Base-by-base conservation (phyloP, 495 filamentous ascomycete species). In the Usnea hakonensis region DNA sequence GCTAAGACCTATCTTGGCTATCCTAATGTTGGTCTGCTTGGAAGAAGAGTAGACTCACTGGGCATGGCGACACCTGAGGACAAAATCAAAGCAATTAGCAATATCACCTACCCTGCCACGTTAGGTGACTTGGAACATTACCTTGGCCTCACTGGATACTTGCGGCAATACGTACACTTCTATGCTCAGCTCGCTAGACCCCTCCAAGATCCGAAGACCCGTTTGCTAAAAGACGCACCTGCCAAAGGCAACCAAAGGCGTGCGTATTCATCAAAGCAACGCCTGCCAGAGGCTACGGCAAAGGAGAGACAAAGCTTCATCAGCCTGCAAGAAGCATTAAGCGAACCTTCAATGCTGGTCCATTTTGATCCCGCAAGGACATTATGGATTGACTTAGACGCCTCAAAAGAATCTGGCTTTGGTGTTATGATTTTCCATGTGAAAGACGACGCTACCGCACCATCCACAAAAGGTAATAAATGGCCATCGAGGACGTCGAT, bases 131-230 rank as follows among this genome's bases (percentile, higher is more conserved):
- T 69, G 0, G 62, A 69, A 33, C 32, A 44, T 3, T 69, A 64
- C 38, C 37, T 69, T 0, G 61, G 65, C 1, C 30, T 67, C 13
- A 67, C 53, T 10, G 60, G 60, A 8, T 67, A 53, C 1, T 19
- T 69, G 14, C 32, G 67, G 0, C 5, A 56, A 0, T 37, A 30
- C 21, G 26, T 69, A 17, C 41, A 50, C 5, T 40, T 23, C 21
- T 69, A 67, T 33, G 35, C 61, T 1, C 30, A 58, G n/a, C 26
- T 54, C 1, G 44, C 26, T 4, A 53, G 17, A 0, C 62, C 65
- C 1, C 50, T 67, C 3, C 37, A 67, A 28, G 32, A 57, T 6
- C 36, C 37, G 1, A 67, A 67, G 21, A 64, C 55, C 2, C 4
- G 3, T 0, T 38, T 67, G 0, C n/a, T 61, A 1, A 60, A 57